These are phyloP conservation scores for Kalmusia sp. DNA, from an alignment of 2,329 filamentous ascomycete genomes.

Conservation along the genomic window DNA sequence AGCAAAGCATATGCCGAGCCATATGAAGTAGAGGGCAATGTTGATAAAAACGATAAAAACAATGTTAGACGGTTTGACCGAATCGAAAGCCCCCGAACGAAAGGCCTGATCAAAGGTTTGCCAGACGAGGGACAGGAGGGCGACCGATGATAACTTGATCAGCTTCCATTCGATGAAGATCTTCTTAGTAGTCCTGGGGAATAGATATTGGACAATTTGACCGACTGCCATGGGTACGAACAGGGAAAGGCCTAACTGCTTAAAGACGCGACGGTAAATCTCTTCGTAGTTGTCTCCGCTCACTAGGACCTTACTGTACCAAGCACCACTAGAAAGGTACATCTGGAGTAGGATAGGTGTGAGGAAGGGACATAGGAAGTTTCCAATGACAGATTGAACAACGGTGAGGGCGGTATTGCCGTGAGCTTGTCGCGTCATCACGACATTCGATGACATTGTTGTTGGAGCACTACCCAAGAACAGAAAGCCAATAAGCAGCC, in stretches of 20 bases:
- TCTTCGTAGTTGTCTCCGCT: constrained; percentile 59
- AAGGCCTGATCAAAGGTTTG: constrained; percentile 73
- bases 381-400: constrained; percentile 74
- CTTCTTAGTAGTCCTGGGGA: constrained; percentile 60
- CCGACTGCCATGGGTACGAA: constrained; percentile 69
- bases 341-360: constrained; percentile 69
- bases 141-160: constrained; percentile 53
- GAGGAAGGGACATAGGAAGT: constrained; percentile 72
- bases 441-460: constrained; percentile 75
- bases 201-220: constrained; percentile 65
- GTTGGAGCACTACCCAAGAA: constrained; percentile 73
- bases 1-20: constrained; percentile 67
- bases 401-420: constrained; percentile 61
- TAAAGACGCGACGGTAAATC: constrained; percentile 72
- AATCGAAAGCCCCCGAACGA: constrained; percentile 66
- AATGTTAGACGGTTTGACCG: constrained; percentile 66
- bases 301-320: constrained; percentile 65
- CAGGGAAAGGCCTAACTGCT: constrained; percentile 72
- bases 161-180: constrained; percentile 58
- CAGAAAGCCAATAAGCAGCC: constrained; percentile 72
- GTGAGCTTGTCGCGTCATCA: constrained; percentile 74
- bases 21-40: constrained; percentile 67
- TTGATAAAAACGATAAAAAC: constrained; percentile 73
- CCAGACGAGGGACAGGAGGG: constrained; percentile 64
- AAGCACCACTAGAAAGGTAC: constrained; percentile 61